Percentiles rank a stretch among this genome's conserved stretches.
These are phyloP conservation scores for Colletotrichum brevisporum DNA, from an alignment of 2,329 filamentous ascomycete genomes.

Conservation along the genomic window DNA sequence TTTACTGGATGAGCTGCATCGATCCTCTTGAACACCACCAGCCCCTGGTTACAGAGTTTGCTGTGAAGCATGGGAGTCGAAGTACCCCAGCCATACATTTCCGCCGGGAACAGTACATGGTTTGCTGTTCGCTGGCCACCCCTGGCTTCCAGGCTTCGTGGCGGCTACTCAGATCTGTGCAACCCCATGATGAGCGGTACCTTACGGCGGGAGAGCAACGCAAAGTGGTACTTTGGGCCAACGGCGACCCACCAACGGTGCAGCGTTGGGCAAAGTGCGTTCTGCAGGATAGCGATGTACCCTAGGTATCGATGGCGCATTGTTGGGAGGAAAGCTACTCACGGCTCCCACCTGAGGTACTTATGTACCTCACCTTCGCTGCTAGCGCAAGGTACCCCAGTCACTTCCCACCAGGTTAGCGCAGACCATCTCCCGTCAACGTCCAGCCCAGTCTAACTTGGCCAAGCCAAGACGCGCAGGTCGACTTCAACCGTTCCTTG, in stretches of 20 bases:
- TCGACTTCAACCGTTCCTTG: constrained; percentile 31
- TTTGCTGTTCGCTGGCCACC: constrained; percentile 28
- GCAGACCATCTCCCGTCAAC: constrained; percentile 37
- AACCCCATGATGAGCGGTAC: constrained; percentile 23
- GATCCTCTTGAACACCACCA: constrained; percentile 17
- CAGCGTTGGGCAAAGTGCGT: background rate
- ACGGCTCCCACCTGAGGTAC: no score
- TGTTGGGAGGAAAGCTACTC: no score
- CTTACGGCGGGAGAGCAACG: constrained; percentile 20
- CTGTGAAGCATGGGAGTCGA: constrained; percentile 32
- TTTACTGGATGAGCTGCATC: constrained; percentile 43
- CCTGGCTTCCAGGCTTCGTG: constrained; percentile 14
- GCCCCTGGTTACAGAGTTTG: constrained; percentile 41
- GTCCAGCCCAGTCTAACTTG: background rate
- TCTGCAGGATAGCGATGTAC: no score
- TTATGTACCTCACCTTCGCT: no score
- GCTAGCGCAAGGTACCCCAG: no score
- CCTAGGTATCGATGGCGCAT: no score
- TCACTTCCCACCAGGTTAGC: constrained; percentile 4
- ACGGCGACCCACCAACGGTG: background rate
- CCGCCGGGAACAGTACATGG: constrained; percentile 20
- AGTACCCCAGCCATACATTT: constrained; percentile 28
- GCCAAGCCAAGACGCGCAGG: constrained; percentile 26
- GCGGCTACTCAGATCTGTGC: constrained; percentile 37
- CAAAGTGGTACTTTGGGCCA: constrained; percentile 13